Evolutionary conservation across 805 yeast species (phyloP).

Genomic region (Schwanniomyces occidentalis): DNA sequence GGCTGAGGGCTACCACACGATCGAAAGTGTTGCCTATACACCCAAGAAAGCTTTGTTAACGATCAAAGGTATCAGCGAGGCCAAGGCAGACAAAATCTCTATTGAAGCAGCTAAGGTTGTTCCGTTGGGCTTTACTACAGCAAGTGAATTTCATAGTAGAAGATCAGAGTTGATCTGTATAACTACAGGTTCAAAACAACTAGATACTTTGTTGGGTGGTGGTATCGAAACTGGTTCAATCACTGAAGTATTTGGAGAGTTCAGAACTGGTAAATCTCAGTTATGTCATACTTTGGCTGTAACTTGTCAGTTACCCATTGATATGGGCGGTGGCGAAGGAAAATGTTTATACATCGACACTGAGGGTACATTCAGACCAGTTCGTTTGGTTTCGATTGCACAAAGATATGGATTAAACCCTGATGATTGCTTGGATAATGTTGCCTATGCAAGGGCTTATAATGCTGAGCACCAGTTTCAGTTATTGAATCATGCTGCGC

Average conservation of each 20-base stretch:
- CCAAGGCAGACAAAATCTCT: constrained; percentile 84
- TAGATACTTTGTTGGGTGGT: constrained; percentile 92
- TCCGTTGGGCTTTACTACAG: constrained; percentile 97
- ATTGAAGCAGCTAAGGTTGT: constrained; percentile 83
- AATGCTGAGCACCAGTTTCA: constrained; percentile 95
- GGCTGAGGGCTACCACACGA: constrained; percentile 85
- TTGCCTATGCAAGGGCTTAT: constrained; percentile 95
- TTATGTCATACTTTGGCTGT: constrained; percentile 95
- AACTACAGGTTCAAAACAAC: constrained; percentile 92
- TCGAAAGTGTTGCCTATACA: constrained; percentile 89
- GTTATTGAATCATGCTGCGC: constrained; percentile 84
- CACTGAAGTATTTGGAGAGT: constrained; percentile 96
- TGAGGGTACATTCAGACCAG: constrained; percentile 95
- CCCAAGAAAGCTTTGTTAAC: constrained; percentile 76
- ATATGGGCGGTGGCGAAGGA: constrained; percentile 98
- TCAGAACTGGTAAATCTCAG: constrained; percentile 97
- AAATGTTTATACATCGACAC: constrained; percentile 95
- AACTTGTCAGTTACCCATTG: constrained; percentile 93
- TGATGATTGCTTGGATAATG: constrained; percentile 92
- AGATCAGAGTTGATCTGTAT: constrained; percentile 88
- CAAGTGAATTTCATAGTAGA: constrained; percentile 88
- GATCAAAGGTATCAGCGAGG: constrained; percentile 92
- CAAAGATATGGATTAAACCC: constrained; percentile 89
- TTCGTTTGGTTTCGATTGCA: constrained; percentile 84
- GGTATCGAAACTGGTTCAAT: constrained; percentile 97